Base-by-base conservation (phyloP, 371 early-diverging fungal genomes). In the Syncephalastrum racemosum region DNA sequence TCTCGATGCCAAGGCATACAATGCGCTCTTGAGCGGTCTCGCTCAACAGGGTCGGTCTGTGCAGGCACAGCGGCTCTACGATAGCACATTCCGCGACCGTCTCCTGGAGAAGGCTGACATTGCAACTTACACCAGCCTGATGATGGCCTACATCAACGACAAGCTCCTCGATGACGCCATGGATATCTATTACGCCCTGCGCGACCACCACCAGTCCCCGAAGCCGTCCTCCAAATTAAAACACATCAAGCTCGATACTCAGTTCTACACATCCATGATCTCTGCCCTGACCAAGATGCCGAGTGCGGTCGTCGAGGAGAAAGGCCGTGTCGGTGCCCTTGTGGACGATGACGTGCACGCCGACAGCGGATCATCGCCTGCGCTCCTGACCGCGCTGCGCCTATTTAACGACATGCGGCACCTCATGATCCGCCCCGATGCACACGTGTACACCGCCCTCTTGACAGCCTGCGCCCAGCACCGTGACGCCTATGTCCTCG, bases 341-440 rank as follows among this genome's bases (percentile, higher is more conserved):
- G 67, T 71, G 1, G 62, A 62, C 20, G 73, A 73, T 24, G 52
- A 50, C 0, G 53, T 46, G 46, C 46, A 60, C 5, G 25, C 40
- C 18, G 70, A 73, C 5, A 70, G 65, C 0, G 44, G 58, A 16
- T 67, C 73, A 10, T 60, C 65, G 4, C 64, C 71, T 39, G 42
- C 57, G 8, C 56, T 79, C 20, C 23, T 65, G 14, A 60, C 68
- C 13, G 72, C 77, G 3, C 55, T 76, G 23, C 48, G 63, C 0
- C 46, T 79, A 25, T 72, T 79, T 40, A 66, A 69, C 12, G 80
- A 79, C 58, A 79, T 79, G 80, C 65, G 77, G 23, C 61, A 66
- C 48, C 41, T 67, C 13, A 64, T 66, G 10, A 66, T 75, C 2
- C 66, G 60, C n/a, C 70, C 76, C 15, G 68, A 66, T 22, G 54